Base-by-base conservation (phyloP, 306 rosid species). In the Lithocarpus polystachyus region DNA sequence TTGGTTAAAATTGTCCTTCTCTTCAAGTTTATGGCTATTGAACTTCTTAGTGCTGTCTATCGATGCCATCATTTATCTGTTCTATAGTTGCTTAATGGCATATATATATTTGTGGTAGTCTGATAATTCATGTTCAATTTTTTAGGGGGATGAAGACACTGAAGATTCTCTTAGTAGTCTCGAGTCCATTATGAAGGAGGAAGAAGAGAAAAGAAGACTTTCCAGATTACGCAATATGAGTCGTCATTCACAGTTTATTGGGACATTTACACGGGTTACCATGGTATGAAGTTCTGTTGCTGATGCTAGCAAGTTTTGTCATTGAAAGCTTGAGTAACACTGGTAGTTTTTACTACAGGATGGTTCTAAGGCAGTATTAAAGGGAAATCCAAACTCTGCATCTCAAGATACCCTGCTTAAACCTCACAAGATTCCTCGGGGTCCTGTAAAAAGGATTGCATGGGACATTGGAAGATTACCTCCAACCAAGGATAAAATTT, bases 381-480 rank as follows among this genome's bases (percentile, higher is more conserved):
- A 92, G 86, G 99, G 97, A 69, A 88, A 88, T 70, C 99, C 99
- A 45, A 81, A 70, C 70, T 77, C 90, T 79, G 80, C 73, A 75
- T 88, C 97, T 81, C 74, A 68, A 59, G 82, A 86, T 81, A 74
- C 73, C 76, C 79, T 84, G 62, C 87, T 79, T 78, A 90, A 92
- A 81, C 88, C 89, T 80, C 91, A 85, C 68, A 91, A 84, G 70
- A 75, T 84, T 72, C 72, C 56, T 24, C 82, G 92, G 3, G 97
- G 95, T 77, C 91, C 86, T 20, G 73, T 81, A n/a, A 92, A 94
- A 85, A 89, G 79, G 76, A 90, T 92, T 91, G 95, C 93, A 40
- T 94, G 99, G 99, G 94, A 92, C 84, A 87, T 87, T 78, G 92
- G 90, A 76, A 87, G 77, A 83, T 85, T 92, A 75, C 92, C 91